Evolutionary conservation across 2,329 filamentous ascomycete species (phyloP), one percentile per base, ranked within the genome.

Genomic region (Ceratocystis eucalypticola): DNA sequence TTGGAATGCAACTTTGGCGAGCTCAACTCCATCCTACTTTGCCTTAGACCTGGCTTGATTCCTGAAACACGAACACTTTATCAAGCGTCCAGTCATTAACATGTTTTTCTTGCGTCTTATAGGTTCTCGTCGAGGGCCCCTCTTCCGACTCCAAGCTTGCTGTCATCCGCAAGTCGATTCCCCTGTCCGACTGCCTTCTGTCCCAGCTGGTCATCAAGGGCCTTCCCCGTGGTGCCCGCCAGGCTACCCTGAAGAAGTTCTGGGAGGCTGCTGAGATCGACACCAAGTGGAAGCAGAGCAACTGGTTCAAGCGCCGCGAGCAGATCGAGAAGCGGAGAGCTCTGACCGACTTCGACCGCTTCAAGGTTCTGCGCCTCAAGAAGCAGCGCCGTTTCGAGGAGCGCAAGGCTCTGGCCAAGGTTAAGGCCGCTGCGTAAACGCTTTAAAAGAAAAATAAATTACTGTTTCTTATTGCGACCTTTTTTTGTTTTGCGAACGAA

Each of bases 301-400:
- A 86, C 79, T 96, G 89, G 87, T 91, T 92, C 76, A 94, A 99
- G 90, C 92, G 91, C 85, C 86, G 89, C 77, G 86, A 86, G 73
- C 88, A 90, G 81, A 84, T 85, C 74, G 84, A 89, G 80, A 88
- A 90, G 82, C 89, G 94, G 84, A 88, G 88, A 82, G 85, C 86
- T 75, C 84, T 99, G 73, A 95, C 88, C 80, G 94, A 99, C 85
- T 99, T 99, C 78, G 94, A 99, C 84, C 88, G 94, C 80, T 99
- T 97, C 91, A 96, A 99, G 89, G 94, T 97, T 75, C 84, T 97
- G 86, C 88, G 93, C 80, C 84, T 97, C 82, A 95, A 93, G 88
- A 99, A 99, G 88, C 92, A 96, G 88, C 90, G 92, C 79, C 89
- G 92, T 78, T 97, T 95, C 82, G 92, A 96, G 85, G 88, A 96